phyloP scores from a whole-genome alignment of 352 stramenopile genomes.

The Pythium vanterpoolii region DNA sequence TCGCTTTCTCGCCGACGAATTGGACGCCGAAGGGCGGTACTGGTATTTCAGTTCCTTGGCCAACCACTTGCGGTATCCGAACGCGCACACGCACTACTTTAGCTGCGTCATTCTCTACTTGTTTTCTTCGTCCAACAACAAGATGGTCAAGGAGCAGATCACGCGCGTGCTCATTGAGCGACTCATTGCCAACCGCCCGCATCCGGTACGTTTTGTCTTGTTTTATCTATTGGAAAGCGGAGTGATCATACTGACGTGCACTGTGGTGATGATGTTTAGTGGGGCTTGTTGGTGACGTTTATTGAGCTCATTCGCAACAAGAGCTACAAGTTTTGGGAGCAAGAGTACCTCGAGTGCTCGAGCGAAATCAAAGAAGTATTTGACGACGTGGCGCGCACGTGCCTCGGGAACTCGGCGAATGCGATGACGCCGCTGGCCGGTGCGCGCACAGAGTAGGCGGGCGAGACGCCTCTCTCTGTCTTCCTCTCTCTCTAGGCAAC shows the following conservation, averaged over 20 bases:
- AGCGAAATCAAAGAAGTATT: constrained; percentile 99
- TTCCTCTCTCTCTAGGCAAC: neutral
- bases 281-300: constrained; percentile 98
- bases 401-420: constrained; percentile 65
- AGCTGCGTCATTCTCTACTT: constrained; percentile 98
- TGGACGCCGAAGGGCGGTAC: constrained; percentile 96
- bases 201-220: constrained; percentile 72
- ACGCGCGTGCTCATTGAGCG: constrained; percentile 98
- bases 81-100: constrained; percentile 99
- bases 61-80: constrained; percentile 99
- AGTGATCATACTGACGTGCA: neutral
- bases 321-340: constrained; percentile 98
- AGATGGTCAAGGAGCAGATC: constrained; percentile 97
- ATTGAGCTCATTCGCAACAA: constrained; percentile 99
- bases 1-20: constrained; percentile 93
- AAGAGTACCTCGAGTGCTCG: constrained; percentile 98
- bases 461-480: neutral
- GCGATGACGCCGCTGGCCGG: constrained; percentile 26
- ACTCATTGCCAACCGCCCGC: constrained; percentile 98
- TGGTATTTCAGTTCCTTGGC: constrained; percentile 98
- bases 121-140: constrained; percentile 96
- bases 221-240: neutral
- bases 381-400: constrained; percentile 96
- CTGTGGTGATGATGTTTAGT: constrained; percentile 42
- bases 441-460: neutral